Percentiles rank a stretch among this genome's conserved stretches.
These are phyloP conservation scores for Kuraishia hungarica DNA, from an alignment of 805 yeast genomes.

Conservation along the genomic window DNA sequence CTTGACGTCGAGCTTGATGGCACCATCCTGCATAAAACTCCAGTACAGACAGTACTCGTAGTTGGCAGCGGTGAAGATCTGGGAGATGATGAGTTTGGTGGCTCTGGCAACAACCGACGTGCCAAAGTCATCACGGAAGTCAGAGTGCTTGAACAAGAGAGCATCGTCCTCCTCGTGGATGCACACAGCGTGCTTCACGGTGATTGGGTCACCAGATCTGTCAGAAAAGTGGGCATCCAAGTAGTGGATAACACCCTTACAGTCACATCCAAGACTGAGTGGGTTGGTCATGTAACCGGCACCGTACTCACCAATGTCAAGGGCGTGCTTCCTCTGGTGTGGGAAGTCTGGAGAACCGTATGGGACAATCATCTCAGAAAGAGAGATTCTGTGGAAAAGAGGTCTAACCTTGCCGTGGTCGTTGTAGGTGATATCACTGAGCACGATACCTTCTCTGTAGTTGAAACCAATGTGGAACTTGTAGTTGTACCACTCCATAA, in stretches of 20 bases:
- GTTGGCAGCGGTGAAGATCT: slow-evolving; percentile 81
- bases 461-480: slow-evolving; percentile 76
- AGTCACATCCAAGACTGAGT: slow-evolving; percentile 70
- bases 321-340: slow-evolving; percentile 79
- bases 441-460: slow-evolving; percentile 78
- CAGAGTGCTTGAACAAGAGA: slow-evolving; percentile 71
- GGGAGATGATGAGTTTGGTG: slow-evolving; percentile 64
- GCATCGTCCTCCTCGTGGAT: slow-evolving; percentile 87
- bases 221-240: slow-evolving; percentile 70
- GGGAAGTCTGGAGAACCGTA: slow-evolving; percentile 75
- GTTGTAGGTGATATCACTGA: slow-evolving; percentile 64
- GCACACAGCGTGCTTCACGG: slow-evolving; percentile 71
- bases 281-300: slow-evolving; percentile 84
- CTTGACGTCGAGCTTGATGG: slow-evolving; percentile 70
- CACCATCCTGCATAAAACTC: slow-evolving; percentile 78
- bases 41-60: slow-evolving; percentile 81
- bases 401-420: slow-evolving; percentile 71
- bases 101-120: slow-evolving; percentile 73
- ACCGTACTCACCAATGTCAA: slow-evolving; percentile 84
- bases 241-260: slow-evolving; percentile 81
- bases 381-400: slow-evolving; percentile 68
- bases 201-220: slow-evolving; percentile 59
- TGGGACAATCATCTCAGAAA: slow-evolving; percentile 80
- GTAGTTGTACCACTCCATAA: slow-evolving; percentile 73
- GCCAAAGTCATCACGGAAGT: slow-evolving; percentile 71